Conservation (phyloP, 805 yeast genomes). For the Torulaspora indica region DNA sequence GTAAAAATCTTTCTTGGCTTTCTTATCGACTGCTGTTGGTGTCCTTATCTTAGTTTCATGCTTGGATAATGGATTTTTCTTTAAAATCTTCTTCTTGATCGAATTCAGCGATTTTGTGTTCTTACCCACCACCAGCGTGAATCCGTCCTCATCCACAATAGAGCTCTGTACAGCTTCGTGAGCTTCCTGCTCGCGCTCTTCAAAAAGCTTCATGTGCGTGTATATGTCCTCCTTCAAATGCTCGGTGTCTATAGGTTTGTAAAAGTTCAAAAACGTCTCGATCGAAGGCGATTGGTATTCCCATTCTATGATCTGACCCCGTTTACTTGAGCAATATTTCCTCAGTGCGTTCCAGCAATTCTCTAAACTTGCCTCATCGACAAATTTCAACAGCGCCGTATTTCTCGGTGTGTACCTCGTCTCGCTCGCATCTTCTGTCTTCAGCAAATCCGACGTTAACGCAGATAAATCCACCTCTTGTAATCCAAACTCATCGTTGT, state of each 20-base stretch:
- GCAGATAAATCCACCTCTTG: conserved; percentile 50
- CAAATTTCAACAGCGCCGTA: conserved; percentile 66
- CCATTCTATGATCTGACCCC: conserved; percentile 38
- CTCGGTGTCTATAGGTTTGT: conserved; percentile 45
- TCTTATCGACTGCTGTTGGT: conserved; percentile 49
- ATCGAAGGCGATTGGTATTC: conserved; percentile 35
- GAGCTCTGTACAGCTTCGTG: conserved; percentile 51
- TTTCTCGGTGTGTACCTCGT: conserved; percentile 58
- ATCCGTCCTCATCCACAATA: conserved; percentile 88
- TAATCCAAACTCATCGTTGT: conserved; percentile 43
- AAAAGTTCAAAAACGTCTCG: conserved; percentile 41
- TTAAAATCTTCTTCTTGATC: conserved; percentile 33
- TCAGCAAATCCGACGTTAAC: conserved; percentile 54
- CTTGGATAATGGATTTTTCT: conserved; percentile 34
- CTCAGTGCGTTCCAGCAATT: conserved; percentile 53
- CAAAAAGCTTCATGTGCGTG: conserved; percentile 60
- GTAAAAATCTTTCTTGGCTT: conserved; percentile 84
- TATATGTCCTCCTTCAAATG: conserved; percentile 54
- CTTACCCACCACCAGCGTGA: conserved; percentile 82
- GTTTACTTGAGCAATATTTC: conserved; percentile 49
- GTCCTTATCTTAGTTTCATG: conserved; percentile 25
- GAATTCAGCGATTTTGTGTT: conserved; percentile 68
- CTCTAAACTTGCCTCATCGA: conserved; percentile 59
- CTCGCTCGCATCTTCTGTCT: conserved; percentile 31
- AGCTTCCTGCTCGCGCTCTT: conserved; percentile 60